phyloP scores from a whole-genome alignment of 2,329 filamentous ascomycete genomes.

The Laburnicola sp. region DNA sequence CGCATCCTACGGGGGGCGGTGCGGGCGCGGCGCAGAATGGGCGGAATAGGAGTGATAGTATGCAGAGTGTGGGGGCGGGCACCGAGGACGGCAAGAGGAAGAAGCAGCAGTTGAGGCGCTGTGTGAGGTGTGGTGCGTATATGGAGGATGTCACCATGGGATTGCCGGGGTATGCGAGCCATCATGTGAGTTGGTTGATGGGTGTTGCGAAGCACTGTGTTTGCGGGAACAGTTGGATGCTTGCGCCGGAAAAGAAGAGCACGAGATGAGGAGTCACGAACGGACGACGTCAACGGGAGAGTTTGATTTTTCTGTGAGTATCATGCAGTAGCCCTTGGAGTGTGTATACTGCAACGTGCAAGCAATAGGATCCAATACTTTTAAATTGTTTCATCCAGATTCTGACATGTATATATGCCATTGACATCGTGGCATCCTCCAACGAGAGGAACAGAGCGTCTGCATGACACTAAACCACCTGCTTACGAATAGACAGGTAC shows the following conservation, averaged over 20 bases:
- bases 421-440: slow-evolving; percentile 2
- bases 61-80: slow-evolving; percentile 10
- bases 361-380: background rate
- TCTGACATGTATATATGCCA: background rate
- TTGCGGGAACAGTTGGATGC: slow-evolving; percentile 45
- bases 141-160: slow-evolving; percentile 51
- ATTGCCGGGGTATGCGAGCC: slow-evolving; percentile 32
- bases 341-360: background rate
- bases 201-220: slow-evolving; percentile 46
- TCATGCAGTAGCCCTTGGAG: background rate
- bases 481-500: background rate
- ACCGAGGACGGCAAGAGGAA: slow-evolving; percentile 21
- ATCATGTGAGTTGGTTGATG: slow-evolving; percentile 41
- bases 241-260: slow-evolving; percentile 31
- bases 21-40: slow-evolving; percentile 9
- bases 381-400: background rate
- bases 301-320: too few relatives aligned
- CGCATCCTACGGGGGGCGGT: slow-evolving; percentile 19
- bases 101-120: slow-evolving; percentile 40
- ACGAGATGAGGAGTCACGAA: background rate
- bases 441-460: background rate
- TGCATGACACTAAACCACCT: background rate
- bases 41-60: slow-evolving; percentile 28
- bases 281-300: too few relatives aligned
- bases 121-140: slow-evolving; percentile 50